Percentiles rank a stretch among this genome's conserved stretches.
These are phyloP conservation scores for Ophiostoma montium DNA, from an alignment of 2,329 filamentous ascomycete species.

Conservation along the genomic window DNA sequence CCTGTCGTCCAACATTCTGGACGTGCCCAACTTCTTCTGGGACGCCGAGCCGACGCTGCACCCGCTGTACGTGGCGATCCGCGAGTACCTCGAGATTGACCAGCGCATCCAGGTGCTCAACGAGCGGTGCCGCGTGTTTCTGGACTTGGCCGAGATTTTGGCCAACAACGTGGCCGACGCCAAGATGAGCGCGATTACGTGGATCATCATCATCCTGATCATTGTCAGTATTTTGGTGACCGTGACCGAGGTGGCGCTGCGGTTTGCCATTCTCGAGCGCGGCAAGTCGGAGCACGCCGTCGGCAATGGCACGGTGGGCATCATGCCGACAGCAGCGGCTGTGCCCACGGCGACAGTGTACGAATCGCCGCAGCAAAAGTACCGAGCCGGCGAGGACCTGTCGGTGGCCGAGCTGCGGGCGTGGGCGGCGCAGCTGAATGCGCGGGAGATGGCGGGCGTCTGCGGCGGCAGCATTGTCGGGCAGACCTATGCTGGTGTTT, in stretches of 20 bases:
- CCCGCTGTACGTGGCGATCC: conserved; percentile 83
- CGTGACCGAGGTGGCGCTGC: conserved; percentile 71
- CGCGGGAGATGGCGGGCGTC: conserved; percentile 12
- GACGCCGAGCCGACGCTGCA: conserved; percentile 90
- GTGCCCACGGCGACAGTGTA: not conserved
- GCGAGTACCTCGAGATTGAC: conserved; percentile 96
- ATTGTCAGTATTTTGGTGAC: conserved; percentile 83
- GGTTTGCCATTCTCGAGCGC: conserved; percentile 59
- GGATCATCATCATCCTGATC: conserved; percentile 96
- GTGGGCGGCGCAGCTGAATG: conserved; percentile 12
- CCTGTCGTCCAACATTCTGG: conserved; percentile 88
- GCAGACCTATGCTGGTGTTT: conserved; percentile 14
- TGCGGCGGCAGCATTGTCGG: conserved; percentile 14
- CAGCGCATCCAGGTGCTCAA: conserved; percentile 93
- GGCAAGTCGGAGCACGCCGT: conserved; percentile 21
- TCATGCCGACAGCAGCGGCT: too few species aligned
- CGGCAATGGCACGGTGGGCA: not conserved
- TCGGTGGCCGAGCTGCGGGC: conserved; percentile 14
- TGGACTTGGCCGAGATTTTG: conserved; percentile 89
- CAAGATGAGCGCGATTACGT: conserved; percentile 92
- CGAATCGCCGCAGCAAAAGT: not conserved
- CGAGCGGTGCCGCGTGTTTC: conserved; percentile 88
- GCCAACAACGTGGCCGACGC: conserved; percentile 84
- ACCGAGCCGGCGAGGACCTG: conserved; percentile 4
- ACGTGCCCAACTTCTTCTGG: conserved; percentile 97